A percentile compares a stretch with the other conserved stretches of the same genome.
These are phyloP conservation scores for Eutrema japonicum DNA, from an alignment of 345 rosid genomes.

Conservation along the genomic window DNA sequence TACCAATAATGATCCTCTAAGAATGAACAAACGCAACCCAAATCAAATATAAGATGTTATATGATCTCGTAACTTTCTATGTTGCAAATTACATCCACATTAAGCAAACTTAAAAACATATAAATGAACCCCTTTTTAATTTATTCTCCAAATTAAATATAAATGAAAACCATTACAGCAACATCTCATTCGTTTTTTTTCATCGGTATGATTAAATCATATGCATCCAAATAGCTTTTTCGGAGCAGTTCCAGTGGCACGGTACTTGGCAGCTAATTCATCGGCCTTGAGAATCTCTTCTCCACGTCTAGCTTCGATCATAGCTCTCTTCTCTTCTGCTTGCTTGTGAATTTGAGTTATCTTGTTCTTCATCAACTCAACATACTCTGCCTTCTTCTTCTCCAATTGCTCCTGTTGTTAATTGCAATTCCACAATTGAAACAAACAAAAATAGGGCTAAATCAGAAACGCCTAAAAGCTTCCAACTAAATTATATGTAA, in stretches of 20 bases:
- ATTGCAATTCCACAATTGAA: neutral
- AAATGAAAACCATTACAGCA: constrained; percentile 6
- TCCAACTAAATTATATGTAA: neutral
- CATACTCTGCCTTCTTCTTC: constrained; percentile 43
- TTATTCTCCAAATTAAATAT: neutral
- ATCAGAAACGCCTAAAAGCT: neutral
- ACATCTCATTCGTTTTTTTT: neutral
- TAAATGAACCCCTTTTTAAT: neutral
- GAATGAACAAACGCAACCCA: constrained; percentile 21
- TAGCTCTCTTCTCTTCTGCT: constrained; percentile 47
- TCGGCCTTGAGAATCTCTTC: constrained; percentile 42
- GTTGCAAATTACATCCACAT: constrained; percentile 1
- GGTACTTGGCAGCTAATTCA: constrained; percentile 45
- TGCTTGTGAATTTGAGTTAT: constrained; percentile 45
- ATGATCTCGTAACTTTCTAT: constrained; percentile 6
- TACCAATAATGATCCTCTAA: too few relatives aligned
- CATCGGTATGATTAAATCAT: constrained; percentile 4
- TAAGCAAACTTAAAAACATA: constrained; percentile 23
- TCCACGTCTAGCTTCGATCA: constrained; percentile 46
- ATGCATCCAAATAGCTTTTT: constrained; percentile 44
- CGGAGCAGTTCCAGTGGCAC: constrained; percentile 41
- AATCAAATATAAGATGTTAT: constrained; percentile 20
- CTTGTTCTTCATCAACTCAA: constrained; percentile 44
- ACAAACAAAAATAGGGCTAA: neutral
- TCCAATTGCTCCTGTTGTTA: constrained; percentile 37